Evolutionary conservation across 345 rosid species (phyloP).

Genomic region (Aquilaria yunnanensis): DNA sequence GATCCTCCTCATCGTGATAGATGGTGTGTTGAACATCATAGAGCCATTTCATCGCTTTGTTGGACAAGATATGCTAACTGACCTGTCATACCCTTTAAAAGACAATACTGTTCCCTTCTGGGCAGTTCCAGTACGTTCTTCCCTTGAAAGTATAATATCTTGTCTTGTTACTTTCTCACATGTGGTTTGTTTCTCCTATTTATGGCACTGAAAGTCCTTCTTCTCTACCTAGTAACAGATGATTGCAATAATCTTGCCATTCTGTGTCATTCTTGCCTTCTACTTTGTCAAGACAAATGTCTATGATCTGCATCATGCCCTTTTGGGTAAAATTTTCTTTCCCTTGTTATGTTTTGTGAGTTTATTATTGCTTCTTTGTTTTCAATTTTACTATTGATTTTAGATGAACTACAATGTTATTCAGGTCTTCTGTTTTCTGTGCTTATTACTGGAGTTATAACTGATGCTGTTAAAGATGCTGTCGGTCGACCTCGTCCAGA

Average conservation of each 20-base stretch:
- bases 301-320: slow-evolving; percentile 86
- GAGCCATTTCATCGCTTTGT: slow-evolving; percentile 94
- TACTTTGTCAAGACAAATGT: slow-evolving; percentile 72
- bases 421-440: slow-evolving; percentile 78
- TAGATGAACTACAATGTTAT: slow-evolving; percentile 11
- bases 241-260: slow-evolving; percentile 61
- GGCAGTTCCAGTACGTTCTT: slow-evolving; percentile 75
- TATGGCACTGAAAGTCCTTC: not conserved
- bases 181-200: slow-evolving; percentile 10
- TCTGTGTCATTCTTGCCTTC: slow-evolving; percentile 44
- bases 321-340: slow-evolving; percentile 49
- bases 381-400: not conserved
- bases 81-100: slow-evolving; percentile 69
- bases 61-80: slow-evolving; percentile 75
- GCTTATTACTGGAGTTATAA: slow-evolving; percentile 70
- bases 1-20: slow-evolving; percentile 52
- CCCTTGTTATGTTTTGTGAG: slow-evolving; percentile 7
- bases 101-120: slow-evolving; percentile 74
- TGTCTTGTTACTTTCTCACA: slow-evolving; percentile 6
- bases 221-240: slow-evolving; percentile 40
- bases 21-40: slow-evolving; percentile 49
- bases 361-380: slow-evolving; percentile 9
- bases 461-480: slow-evolving; percentile 89
- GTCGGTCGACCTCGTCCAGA: slow-evolving; percentile 97
- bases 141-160: slow-evolving; percentile 5